phyloP scores from a whole-genome alignment of 352 stramenopile species.

The Phytopythium mirpurense region DNA sequence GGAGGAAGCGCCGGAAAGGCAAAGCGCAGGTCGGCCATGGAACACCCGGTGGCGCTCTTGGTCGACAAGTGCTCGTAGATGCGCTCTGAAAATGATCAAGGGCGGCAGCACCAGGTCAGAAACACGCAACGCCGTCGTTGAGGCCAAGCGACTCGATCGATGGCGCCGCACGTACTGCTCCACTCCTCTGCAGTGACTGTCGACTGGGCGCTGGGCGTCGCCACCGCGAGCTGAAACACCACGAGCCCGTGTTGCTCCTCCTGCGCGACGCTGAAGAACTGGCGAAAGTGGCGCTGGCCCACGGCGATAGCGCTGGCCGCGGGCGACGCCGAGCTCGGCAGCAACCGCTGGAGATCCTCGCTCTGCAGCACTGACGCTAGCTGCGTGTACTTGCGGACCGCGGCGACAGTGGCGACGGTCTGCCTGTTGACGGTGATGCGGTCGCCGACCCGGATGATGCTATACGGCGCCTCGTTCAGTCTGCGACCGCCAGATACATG shows the following conservation, averaged over 20 bases:
- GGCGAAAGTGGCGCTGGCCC: slow-evolving; percentile 41
- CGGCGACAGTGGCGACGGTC: slow-evolving; percentile 31
- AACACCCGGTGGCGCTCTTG: slow-evolving; percentile 30
- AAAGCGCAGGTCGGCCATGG: slow-evolving; percentile 52
- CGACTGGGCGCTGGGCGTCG: slow-evolving; percentile 6
- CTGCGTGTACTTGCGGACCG: slow-evolving; percentile 56
- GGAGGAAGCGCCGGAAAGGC: slow-evolving; percentile 41
- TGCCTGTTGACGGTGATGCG: slow-evolving; percentile 58
- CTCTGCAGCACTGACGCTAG: slow-evolving; percentile 46
- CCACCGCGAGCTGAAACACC: slow-evolving; percentile 45
- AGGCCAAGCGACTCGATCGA: background rate
- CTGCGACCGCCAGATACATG: slow-evolving; percentile 17
- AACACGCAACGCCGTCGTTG: too few relatives aligned
- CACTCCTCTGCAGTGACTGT: slow-evolving; percentile 37
- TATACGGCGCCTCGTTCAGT: slow-evolving; percentile 61
- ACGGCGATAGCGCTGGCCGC: slow-evolving; percentile 14
- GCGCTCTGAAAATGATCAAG: slow-evolving; percentile 18
- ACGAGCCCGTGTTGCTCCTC: slow-evolving; percentile 47
- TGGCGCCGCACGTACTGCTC: slow-evolving; percentile 25
- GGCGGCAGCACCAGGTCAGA: background rate
- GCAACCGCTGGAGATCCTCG: slow-evolving; percentile 40
- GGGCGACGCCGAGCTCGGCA: slow-evolving; percentile 25
- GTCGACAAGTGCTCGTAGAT: slow-evolving; percentile 33
- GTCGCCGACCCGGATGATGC: slow-evolving; percentile 62
- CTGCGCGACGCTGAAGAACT: slow-evolving; percentile 58